Percentiles rank a stretch among this genome's conserved stretches.
Conservation (phyloP, 2,329 filamentous ascomycete species). For the Aspergillus quadricinctus region DNA sequence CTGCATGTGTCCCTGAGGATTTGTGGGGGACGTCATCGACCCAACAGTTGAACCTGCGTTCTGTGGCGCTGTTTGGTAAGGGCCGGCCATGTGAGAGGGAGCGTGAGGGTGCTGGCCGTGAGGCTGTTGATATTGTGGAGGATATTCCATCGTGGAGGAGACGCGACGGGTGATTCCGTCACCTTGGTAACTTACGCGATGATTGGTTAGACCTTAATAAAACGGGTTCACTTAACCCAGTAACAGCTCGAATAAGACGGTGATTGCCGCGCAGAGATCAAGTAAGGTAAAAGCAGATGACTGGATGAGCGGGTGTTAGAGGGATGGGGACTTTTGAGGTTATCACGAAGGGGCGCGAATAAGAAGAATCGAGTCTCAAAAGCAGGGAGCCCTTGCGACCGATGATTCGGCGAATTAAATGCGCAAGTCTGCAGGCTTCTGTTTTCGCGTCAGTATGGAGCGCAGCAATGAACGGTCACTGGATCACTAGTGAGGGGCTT, state of each 20-base stretch:
- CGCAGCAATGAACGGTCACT: slow-evolving; percentile 41
- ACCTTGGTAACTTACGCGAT: slow-evolving; percentile 19
- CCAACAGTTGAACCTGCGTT: slow-evolving; percentile 42
- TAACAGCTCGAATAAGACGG: slow-evolving; percentile 13
- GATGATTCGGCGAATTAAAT: slow-evolving; percentile 41
- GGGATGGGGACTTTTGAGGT: slow-evolving; percentile 19
- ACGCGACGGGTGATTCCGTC: slow-evolving; percentile 23
- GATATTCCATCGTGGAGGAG: slow-evolving; percentile 64
- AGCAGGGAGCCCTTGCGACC: slow-evolving; percentile 19
- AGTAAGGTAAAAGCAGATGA: slow-evolving; percentile 12
- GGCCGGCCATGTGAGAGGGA: slow-evolving; percentile 53
- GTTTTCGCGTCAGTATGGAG: slow-evolving; percentile 40
- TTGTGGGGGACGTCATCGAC: slow-evolving; percentile 68
- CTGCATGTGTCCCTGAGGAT: slow-evolving; percentile 63
- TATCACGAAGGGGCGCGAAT: slow-evolving; percentile 23
- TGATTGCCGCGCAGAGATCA: slow-evolving; percentile 14
- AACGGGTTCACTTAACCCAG: slow-evolving; percentile 16
- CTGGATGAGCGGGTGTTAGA: slow-evolving; percentile 18
- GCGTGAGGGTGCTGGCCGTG: slow-evolving; percentile 59
- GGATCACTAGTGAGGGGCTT: slow-evolving; percentile 28
- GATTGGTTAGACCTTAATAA: slow-evolving; percentile 16
- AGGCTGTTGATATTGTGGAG: slow-evolving; percentile 66
- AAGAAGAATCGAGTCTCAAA: slow-evolving; percentile 20
- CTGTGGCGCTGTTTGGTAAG: slow-evolving; percentile 60
- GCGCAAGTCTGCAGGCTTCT: slow-evolving; percentile 36